Evolutionary conservation across 805 yeast species (phyloP), one percentile per base, ranked within the genome.

Genomic region (Candida gorgasii): DNA sequence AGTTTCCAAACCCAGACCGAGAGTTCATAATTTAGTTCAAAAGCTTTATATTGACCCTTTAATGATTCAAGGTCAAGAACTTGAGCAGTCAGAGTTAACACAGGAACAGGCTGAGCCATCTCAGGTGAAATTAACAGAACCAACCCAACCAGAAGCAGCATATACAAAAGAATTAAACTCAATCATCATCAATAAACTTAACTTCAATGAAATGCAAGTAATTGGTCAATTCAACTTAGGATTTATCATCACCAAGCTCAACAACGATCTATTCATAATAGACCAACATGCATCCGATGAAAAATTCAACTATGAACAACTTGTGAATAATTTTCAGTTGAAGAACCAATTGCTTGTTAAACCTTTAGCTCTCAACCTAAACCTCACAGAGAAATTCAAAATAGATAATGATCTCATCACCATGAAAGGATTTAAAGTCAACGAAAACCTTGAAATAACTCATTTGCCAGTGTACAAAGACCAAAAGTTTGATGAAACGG

Each of bases 231-330:
- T 93, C 66, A 93, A 93, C 59, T 64, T 86, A n/a, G 99, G 98
- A 0, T 93, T 93, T 53, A 88, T 93, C n/a, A 58, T 90, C 14
- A 93, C 87, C 0, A 75, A 78, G 2, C 70, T 81, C 39, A 61
- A 63, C 17, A 58, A 57, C 18, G 89, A 89, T 55, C 53, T 92
- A 23, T 90, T 93, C 54, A 90, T 93, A 24, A 75, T 93, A 36
- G 99, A 93, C 60, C 99, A 93, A 62, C 99, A 93, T 67, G 99
- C 99, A 1, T 86, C 96, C 50, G 99, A 93, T 65, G 99, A 93
- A 56, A 93, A 90, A 52, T 89, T 56, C 67, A 93, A 93, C 61
- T 93, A 88, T 67, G 99, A 93, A 60, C 70, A 38, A 5, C 61
- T 67, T 13, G 72, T 70, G 2, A 78, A 86, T 0, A 64, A 68